Conservation (phyloP, 2,329 filamentous ascomycete genomes). For the Incumbomyces delicatus region DNA sequence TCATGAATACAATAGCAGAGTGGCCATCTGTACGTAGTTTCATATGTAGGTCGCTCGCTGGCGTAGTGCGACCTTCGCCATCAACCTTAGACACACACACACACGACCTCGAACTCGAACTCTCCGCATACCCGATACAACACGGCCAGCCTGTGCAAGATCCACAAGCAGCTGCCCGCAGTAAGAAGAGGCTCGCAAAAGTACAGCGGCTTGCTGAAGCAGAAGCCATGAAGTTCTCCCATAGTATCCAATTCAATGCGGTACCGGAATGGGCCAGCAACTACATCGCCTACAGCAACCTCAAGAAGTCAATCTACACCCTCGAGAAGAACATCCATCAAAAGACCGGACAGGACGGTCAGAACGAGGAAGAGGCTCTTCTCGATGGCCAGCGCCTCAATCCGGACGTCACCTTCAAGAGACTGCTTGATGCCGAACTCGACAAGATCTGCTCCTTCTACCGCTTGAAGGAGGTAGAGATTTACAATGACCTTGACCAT, state of each 20-base stretch:
- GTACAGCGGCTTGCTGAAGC: conserved; percentile 17
- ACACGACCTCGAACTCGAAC: conserved; percentile 8
- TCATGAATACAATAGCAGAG: too few species aligned
- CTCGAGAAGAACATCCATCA: conserved; percentile 71
- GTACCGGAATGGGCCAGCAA: conserved; percentile 99
- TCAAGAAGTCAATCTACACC: conserved; percentile 97
- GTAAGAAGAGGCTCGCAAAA: conserved; percentile 16
- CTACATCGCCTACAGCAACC: conserved; percentile 96
- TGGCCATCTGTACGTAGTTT: too few species aligned
- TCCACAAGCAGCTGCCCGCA: background rate
- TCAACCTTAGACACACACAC: background rate
- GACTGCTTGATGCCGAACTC: conserved; percentile 74
- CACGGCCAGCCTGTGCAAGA: background rate
- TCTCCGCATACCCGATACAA: conserved; percentile 10
- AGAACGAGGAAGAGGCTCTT: conserved; percentile 78
- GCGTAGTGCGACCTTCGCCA: background rate
- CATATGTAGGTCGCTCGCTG: background rate
- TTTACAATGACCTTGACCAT: conserved; percentile 68
- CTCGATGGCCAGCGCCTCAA: conserved; percentile 56
- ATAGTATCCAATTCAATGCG: conserved; percentile 98
- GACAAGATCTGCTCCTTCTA: conserved; percentile 94
- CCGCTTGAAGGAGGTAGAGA: conserved; percentile 75
- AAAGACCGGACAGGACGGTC: conserved; percentile 36
- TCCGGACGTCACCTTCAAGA: conserved; percentile 71
- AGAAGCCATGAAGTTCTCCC: conserved; percentile 87